Evolutionary conservation across 495 filamentous ascomycete genomes (phyloP), one percentile per base, ranked within the genome.

Genomic region (Schizothecium vesticola): DNA sequence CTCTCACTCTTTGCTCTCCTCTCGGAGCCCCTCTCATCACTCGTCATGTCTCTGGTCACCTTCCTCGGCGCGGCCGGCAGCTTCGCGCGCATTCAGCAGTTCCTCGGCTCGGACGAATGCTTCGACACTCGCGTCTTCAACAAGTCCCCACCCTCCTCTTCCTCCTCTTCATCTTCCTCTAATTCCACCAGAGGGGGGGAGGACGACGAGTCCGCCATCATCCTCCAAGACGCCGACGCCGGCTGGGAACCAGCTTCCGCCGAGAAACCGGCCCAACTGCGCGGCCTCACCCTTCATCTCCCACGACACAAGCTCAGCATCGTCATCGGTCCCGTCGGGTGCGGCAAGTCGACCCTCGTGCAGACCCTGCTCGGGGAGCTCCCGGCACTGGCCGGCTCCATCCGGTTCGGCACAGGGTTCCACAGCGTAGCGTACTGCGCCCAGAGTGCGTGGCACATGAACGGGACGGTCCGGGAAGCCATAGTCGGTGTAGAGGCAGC

Each of bases 1-100:
- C 68, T 90, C 3, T 86, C 88, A 0, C 83, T 90, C 0, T 86
- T 90, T 65, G 77, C 85, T 0, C 80, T 91, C 23, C 76, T 91
- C 19, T 79, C 87, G 1, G 82, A 86, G 55, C 89, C 89, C 0
- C 78, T 89, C 3, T 74, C 84, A 2, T 82, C 79, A 1, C 71
- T 90, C 21, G 84, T 91, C 55, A 86, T 86, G 81, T 80, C 82
- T 2, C 72, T 90, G 11, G 83, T 85, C 66, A 75, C 76, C 11
- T 85, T 88, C 56, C 76, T 83, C 10, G 85, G 83, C 1, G 85
- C 83, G 0, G 72, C 86, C 3, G 86, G 86, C 8, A 88, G 86
- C 63, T 87, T 91, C 67, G 74, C 77, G 23, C 82, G 88, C 8
- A 87, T 90, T 23, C 86, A 89, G 65, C 74, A 80, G 5, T 91